Evolutionary conservation across 1,139 yeast species (phyloP), one percentile per base, ranked within the genome.

Genomic region (Saccharomyces uvarum): DNA sequence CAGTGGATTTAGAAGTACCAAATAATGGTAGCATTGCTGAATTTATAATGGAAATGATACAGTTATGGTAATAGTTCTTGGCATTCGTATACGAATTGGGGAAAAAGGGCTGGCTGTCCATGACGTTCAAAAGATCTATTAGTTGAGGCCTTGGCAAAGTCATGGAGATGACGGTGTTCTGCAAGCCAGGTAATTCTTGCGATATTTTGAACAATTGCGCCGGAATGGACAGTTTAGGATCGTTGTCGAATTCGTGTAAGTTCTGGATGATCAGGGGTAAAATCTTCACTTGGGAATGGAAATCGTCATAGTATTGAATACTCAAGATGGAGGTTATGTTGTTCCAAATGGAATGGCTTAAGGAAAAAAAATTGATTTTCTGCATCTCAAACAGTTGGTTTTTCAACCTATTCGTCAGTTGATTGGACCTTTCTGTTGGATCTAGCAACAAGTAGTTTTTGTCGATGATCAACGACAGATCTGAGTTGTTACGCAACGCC

Each of bases 311-410:
- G 42, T 57, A 59, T 42, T 59, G 58, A 38, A 59, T 51, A 8
- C 61, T 52, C 1, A 58, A 31, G 11, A 58, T 6, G 8, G 56
- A 53, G n/a, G 33, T 56, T 21, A 41, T 50, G 29, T 49, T 26
- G 16, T 53, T 28, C 58, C 57, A 58, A 38, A 29, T 26, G 21
- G 19, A 53, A 31, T 54, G 28, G 14, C 54, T 46, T 27, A 59
- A 32, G 4, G 61, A 57, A 31, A 58, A 59, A 24, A 59, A 55
- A 14, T 54, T 59, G n/a, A 53, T 53, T 13, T 57, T 54, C 8
- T 48, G 29, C 48, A 59, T 46, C 50, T 56, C 55, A 16, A 28
- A 13, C 9, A 59, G 14, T 31, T 47, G 51, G 11, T 42, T 21
- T 14, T 44, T 53, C n/a, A 59, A 21, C 9, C 50, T 51, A 9